Evolutionary conservation across 2,329 filamentous ascomycete species (phyloP), one percentile per base, ranked within the genome.

Genomic region (Leptosphaerulina australis): DNA sequence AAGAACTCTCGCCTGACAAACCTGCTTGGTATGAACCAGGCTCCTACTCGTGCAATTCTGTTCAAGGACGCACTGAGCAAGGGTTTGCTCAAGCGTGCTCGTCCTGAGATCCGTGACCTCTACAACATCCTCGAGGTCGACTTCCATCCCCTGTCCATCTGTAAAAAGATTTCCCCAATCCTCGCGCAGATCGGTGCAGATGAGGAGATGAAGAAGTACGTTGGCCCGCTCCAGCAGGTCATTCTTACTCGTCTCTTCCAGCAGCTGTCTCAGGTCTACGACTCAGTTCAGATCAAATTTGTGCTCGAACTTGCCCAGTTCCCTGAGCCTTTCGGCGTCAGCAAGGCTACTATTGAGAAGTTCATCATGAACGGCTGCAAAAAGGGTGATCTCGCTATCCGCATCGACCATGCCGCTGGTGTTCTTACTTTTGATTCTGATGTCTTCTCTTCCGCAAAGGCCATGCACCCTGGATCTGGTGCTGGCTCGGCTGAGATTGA

Each of bases 291-390:
- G 73, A 83, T 99, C 55, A 84, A 85, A 66, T 97, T 97, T 66
- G 93, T 99, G 36, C 88, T 96, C 74, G 87, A 90, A 68, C 88
- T 99, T 45, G 94, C 94, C 56, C 84, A 94, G 70, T 99, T 99
- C 82, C 94, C 94, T 8, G 92, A 96, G 72, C 91, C 94, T 31
- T 97, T 95, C 83, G 88, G 97, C 77, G 91, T 97, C 62, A 88
- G 84, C 58, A 87, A 89, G 44, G 86, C 88, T 60, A 96, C 90
- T 55, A 95, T 99, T 62, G 94, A 99, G 81, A 99, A 97, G 80
- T 99, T 99, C 82, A 97, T 99, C 82, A 99, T 99, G 94, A 99
- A 99, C 76, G 94, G 94, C 58, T 97, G 96, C 84, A 99, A 99
- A 86, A 99, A 99, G 84, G 94, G 94, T 49, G 94, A 99, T 67